Evolutionary conservation across 805 yeast genomes (phyloP).

Genomic region (Monosporozyma yasuniensis): DNA sequence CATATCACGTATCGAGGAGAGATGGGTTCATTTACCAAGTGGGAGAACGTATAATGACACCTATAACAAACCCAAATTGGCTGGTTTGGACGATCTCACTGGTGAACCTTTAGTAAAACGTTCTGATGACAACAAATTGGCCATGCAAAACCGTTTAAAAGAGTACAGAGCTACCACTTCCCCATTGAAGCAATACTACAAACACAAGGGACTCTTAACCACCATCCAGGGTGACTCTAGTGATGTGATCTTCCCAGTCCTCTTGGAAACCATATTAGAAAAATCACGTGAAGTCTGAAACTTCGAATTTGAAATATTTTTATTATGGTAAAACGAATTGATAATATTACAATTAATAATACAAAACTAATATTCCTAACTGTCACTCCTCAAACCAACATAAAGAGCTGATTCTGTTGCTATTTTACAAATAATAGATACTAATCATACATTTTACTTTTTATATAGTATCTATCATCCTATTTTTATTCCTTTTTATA

Average conservation of each 20-base stretch:
- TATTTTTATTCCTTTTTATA: background rate
- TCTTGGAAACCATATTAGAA: conserved; percentile 21
- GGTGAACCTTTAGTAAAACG: conserved; percentile 80
- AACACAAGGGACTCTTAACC: conserved; percentile 38
- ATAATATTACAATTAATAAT: background rate
- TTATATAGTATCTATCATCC: background rate
- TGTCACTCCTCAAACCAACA: background rate
- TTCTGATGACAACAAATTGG: conserved; percentile 71
- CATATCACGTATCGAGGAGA: conserved; percentile 66
- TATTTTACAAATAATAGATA: background rate
- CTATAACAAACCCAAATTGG: conserved; percentile 80
- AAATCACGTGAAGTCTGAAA: background rate
- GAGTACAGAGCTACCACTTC: conserved; percentile 48
- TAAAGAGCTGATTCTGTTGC: background rate
- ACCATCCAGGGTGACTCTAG: conserved; percentile 70
- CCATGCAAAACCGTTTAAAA: conserved; percentile 58
- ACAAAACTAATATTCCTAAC: background rate
- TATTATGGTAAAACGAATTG: background rate
- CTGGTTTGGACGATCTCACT: conserved; percentile 78
- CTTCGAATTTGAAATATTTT: background rate
- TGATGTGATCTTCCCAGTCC: conserved; percentile 72
- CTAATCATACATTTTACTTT: background rate
- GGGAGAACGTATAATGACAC: conserved; percentile 82
- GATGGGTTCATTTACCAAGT: conserved; percentile 78
- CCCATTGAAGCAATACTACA: conserved; percentile 61